Evolutionary conservation across 495 filamentous ascomycete species (phyloP), one percentile per base, ranked within the genome.

Genomic region (Chaetomium cochliodes): DNA sequence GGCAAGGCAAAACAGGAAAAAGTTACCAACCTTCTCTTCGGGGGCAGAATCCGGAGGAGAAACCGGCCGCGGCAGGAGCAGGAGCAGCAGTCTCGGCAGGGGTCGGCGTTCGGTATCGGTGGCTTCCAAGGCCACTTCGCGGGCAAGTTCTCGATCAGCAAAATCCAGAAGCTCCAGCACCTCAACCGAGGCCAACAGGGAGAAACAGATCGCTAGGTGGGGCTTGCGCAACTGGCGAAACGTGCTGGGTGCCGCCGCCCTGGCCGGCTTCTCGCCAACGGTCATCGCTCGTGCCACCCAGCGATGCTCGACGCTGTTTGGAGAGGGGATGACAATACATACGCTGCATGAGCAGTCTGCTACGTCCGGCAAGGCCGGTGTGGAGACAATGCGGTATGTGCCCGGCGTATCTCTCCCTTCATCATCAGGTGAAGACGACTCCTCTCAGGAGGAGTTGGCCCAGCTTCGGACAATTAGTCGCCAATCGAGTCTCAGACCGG

Each of bases 161-260:
- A 20, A 6, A 12, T 37, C 33, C 11, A 39, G 51, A 25, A 37
- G 42, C 12, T 65, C 61, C 28, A 68, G 58, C 23, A 28, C n/a
- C 28, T 68, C 66, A 23, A 50, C 50, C 56, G 41, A 44, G 30
- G 23, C 18, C 2, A 28, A 59, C 30, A 49, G 33, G 15, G 44
- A 65, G 25, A 63, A 52, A 8, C 73, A 33, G 50, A 62, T 72
- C 33, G 25, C 15, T 61, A 69, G 46, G 65, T 83, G 62, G 81
- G 64, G 76, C 4, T 75, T 86, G 6, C 84, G 90, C 2, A 89
- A 93, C 73, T 96, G 92, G 92, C 87, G 87, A 50, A 89, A 93
- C 60, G 82, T 94, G 2, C 73, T 96, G 37, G 89, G 89, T 11
- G 76, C 90, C 0, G 92, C 92, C 23, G 82, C 89, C 0, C 80